Base-by-base conservation (phyloP, 2,329 filamentous ascomycete genomes). In the Truncatella angustata region DNA sequence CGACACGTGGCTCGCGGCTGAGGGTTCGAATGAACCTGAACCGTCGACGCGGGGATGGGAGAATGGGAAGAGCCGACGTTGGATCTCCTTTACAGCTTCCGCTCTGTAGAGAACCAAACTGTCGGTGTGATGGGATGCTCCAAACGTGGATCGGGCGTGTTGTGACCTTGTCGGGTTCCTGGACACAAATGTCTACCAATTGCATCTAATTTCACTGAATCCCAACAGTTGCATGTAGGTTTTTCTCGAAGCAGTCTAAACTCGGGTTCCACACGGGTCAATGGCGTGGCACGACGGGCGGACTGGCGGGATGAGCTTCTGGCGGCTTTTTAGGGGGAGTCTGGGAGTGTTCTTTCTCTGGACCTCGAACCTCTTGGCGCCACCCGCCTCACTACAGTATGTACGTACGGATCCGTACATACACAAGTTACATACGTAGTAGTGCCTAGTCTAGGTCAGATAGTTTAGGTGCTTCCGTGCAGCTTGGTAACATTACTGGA, bases 1-100 rank as follows among this genome's bases (percentile, higher is more conserved):
- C 37, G 18, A 24, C 47, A 24, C 35, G 47, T 50, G 47, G 47
- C 42, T 50, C 47, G 47, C 47, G 47, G 21, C 47, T 23, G 26
- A 40, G 36, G 16, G 20, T 32, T 36, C n/a, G 37, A 21, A 40
- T 26, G 21, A 34, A 28, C 23, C 30, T 35, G 30, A n/a, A n/a
- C n/a, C n/a, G n/a, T n/a, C n/a, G n/a, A n/a, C 16, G 47, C 23
- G n/a, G 36, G 20, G 10, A 28, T 7, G 35, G 20, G 34, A 9
- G 23, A 9, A 24, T 34, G 5, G 21, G 21, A 44, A 28, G 24
- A 44, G 28, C 28, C 28, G 28, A 32, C 14, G 28, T 32, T 32
- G 7, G 28, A 32, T 14, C 7, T 14, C 28, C 28, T 32, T 32
- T 32, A 32, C 28, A 32, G 14, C 7, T 14, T 32, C 28, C 14